Percentiles rank a stretch among this genome's conserved stretches.
Conservation (phyloP, 495 filamentous ascomycete species). For the Pyronema domesticum region DNA sequence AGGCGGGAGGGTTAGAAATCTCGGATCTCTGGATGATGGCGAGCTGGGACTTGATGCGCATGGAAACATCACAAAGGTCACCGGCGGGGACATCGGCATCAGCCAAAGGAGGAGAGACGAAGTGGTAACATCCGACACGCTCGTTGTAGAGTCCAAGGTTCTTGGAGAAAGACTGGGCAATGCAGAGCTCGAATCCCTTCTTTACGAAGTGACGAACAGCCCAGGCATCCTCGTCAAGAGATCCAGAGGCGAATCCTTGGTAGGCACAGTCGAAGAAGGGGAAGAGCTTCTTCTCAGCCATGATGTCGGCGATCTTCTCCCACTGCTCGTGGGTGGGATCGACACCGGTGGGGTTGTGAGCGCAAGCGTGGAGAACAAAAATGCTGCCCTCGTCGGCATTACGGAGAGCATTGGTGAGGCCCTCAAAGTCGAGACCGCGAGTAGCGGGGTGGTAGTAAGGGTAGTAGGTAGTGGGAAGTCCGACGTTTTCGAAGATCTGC, state of each 20-base stretch:
- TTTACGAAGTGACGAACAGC: constrained; percentile 85
- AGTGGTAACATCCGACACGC: constrained; percentile 92
- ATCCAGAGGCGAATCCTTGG: constrained; percentile 92
- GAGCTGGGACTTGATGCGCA: constrained; percentile 64
- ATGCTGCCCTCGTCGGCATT: constrained; percentile 59
- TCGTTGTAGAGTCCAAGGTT: constrained; percentile 98
- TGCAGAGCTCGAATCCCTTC: constrained; percentile 85
- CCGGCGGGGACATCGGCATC: no score
- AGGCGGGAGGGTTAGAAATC: constrained; percentile 90
- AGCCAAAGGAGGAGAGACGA: constrained; percentile 54
- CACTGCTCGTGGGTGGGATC: constrained; percentile 90
- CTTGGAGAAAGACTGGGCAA: constrained; percentile 95
- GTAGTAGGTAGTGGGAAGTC: constrained; percentile 59
- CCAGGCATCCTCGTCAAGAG: constrained; percentile 68
- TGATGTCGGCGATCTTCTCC: constrained; percentile 64
- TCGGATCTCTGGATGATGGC: constrained; percentile 90
- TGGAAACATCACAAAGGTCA: constrained; percentile 42
- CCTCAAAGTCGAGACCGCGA: constrained; percentile 77
- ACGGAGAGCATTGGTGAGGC: constrained; percentile 53
- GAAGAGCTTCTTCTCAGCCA: constrained; percentile 64
- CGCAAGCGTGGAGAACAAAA: constrained; percentile 88
- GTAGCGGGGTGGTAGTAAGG: constrained; percentile 82
- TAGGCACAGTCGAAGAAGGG: constrained; percentile 98
- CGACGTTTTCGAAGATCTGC: constrained; percentile 93
- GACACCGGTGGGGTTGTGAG: constrained; percentile 95